These are phyloP conservation scores for Cryphonectria parasitica DNA, from an alignment of 2,329 filamentous ascomycete species.

Conservation along the genomic window DNA sequence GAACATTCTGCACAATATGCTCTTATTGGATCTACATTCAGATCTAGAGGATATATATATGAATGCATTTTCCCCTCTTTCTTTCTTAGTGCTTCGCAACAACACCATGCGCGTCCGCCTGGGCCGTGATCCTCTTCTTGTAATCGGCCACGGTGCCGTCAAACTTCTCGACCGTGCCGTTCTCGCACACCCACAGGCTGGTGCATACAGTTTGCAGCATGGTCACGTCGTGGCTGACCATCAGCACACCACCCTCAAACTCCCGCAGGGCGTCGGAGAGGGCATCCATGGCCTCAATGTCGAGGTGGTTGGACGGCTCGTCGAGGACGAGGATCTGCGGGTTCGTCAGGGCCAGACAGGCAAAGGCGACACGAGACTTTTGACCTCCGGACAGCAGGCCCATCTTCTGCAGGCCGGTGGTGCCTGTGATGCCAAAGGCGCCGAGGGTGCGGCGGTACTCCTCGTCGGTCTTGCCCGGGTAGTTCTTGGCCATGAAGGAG, in stretches of 20 bases:
- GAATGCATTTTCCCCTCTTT: not conserved
- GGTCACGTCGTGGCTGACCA: constrained; percentile 99
- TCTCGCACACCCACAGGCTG: constrained; percentile 94
- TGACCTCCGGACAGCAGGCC: constrained; percentile 92
- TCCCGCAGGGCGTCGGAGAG: constrained; percentile 79
- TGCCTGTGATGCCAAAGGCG: constrained; percentile 88
- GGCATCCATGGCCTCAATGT: constrained; percentile 99
- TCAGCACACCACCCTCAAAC: constrained; percentile 93
- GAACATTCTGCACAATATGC: not conserved
- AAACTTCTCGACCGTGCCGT: constrained; percentile 94
- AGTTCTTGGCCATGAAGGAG: constrained; percentile 92
- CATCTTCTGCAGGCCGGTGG: constrained; percentile 96
- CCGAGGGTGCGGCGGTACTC: constrained; percentile 95
- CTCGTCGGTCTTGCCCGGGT: constrained; percentile 90
- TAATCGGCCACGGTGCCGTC: constrained; percentile 93
- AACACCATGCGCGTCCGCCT: constrained; percentile 86
- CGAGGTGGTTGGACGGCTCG: constrained; percentile 97
- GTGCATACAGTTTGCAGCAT: constrained; percentile 97
- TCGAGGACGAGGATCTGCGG: constrained; percentile 97
- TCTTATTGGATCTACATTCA: constrained; percentile 1
- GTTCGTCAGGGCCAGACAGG: constrained; percentile 90
- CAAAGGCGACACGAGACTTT: constrained; percentile 97
- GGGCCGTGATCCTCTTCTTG: constrained; percentile 92
- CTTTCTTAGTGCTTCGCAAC: constrained; percentile 64
- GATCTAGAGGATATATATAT: not conserved